Conservation (phyloP, 2,329 filamentous ascomycete genomes). For the Trichoderma afroharzianum region DNA sequence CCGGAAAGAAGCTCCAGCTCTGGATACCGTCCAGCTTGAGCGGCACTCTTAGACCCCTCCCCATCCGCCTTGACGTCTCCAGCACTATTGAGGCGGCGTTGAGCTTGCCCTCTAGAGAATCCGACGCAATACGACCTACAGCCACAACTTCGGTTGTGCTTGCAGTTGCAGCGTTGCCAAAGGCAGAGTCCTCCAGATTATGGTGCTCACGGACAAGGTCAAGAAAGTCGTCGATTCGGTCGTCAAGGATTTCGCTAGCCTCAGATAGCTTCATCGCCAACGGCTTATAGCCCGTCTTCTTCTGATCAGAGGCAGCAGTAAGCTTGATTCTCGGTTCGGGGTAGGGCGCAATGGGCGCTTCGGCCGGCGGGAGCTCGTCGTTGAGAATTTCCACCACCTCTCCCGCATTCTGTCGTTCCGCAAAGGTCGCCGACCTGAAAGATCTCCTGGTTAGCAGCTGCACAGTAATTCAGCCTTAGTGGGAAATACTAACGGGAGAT, state of each 20-base stretch:
- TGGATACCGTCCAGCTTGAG: slow-evolving; percentile 68
- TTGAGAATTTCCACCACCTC: slow-evolving; percentile 83
- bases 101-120: slow-evolving; percentile 79
- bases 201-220: slow-evolving; percentile 70
- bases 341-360: slow-evolving; percentile 68
- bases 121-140: slow-evolving; percentile 86
- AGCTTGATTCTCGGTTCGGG: slow-evolving; percentile 76
- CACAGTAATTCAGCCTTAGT: neutral
- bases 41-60: slow-evolving; percentile 76
- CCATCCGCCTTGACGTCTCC: slow-evolving; percentile 80
- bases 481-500: slow-evolving; percentile 27
- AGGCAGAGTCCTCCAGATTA: slow-evolving; percentile 70
- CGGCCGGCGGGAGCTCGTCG: slow-evolving; percentile 62
- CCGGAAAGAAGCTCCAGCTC: slow-evolving; percentile 83
- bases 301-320: slow-evolving; percentile 80
- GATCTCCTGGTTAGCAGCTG: neutral
- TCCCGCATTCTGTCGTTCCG: slow-evolving; percentile 72
- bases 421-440: slow-evolving; percentile 50
- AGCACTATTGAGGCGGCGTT: slow-evolving; percentile 82
- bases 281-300: slow-evolving; percentile 87
- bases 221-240: slow-evolving; percentile 88
- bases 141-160: slow-evolving; percentile 84
- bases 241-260: slow-evolving; percentile 88
- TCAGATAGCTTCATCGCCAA: slow-evolving; percentile 94
- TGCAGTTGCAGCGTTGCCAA: slow-evolving; percentile 82